Conservation (phyloP, 1,284 basidiomycete species). For the Apiotrichum sp. region DNA sequence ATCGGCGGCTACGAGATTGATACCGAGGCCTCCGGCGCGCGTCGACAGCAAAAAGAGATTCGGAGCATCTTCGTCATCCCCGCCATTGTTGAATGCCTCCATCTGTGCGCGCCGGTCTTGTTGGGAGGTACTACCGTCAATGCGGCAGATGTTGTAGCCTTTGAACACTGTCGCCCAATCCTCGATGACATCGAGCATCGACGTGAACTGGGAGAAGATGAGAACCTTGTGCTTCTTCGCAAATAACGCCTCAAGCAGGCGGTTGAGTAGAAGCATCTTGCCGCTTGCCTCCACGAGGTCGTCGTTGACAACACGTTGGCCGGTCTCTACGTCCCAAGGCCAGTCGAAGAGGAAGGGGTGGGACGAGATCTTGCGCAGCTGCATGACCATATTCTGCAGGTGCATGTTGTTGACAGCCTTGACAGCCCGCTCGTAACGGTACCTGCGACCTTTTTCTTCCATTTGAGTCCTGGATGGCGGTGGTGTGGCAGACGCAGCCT, state of each 20-base stretch:
- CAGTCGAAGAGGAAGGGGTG: slow-evolving; percentile 92
- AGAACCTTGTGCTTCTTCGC: slow-evolving; percentile 78
- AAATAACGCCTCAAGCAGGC: slow-evolving; percentile 80
- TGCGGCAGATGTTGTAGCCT: slow-evolving; percentile 74
- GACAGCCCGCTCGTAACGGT: slow-evolving; percentile 56
- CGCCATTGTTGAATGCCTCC: slow-evolving; percentile 71
- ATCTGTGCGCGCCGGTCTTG: slow-evolving; percentile 78
- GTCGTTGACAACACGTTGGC: slow-evolving; percentile 59
- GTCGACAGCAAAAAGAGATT: slow-evolving; percentile 85
- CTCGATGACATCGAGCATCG: slow-evolving; percentile 89
- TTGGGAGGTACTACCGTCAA: slow-evolving; percentile 77
- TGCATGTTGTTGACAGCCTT: slow-evolving; percentile 84
- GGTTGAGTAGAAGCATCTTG: slow-evolving; percentile 94
- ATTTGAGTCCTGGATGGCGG: neutral
- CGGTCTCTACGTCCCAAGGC: slow-evolving; percentile 61
- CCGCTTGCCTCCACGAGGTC: slow-evolving; percentile 82
- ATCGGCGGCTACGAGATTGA: slow-evolving; percentile 89
- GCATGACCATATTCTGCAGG: slow-evolving; percentile 90
- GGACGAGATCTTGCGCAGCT: slow-evolving; percentile 76
- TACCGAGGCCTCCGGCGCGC: slow-evolving; percentile 82
- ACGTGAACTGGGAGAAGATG: slow-evolving; percentile 89
- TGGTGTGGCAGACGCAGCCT: slow-evolving; percentile 1
- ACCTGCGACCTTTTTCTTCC: slow-evolving; percentile 24
- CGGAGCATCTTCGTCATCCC: slow-evolving; percentile 58
- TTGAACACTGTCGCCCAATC: slow-evolving; percentile 82